Conservation (phyloP, 345 rosid species). For the Eucalyptus regnans region DNA sequence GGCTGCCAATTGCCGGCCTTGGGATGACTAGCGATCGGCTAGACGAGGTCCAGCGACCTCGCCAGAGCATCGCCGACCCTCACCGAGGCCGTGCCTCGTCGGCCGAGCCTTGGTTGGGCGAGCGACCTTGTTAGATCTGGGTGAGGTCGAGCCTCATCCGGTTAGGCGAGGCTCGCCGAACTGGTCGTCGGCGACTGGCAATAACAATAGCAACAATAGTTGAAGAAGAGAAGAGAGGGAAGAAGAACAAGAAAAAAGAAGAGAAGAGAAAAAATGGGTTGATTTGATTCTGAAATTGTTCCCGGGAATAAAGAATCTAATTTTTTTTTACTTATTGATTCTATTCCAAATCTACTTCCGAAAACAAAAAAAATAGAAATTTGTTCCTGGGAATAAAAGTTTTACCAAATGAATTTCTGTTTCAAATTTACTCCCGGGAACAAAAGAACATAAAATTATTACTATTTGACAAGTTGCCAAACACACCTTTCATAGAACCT, state of each 20-base stretch:
- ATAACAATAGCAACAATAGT: fast-evolving
- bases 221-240: too few species aligned
- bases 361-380: fast-evolving
- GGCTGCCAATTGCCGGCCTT: fast-evolving
- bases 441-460: fast-evolving
- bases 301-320: fast-evolving
- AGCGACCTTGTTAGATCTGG: fast-evolving
- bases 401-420: fast-evolving
- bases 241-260: too few species aligned
- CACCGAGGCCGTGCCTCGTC: fast-evolving
- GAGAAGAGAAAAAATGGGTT: fast-evolving
- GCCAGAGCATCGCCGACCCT: fast-evolving
- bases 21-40: fast-evolving
- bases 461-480: fast-evolving
- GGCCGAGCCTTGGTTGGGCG: fast-evolving
- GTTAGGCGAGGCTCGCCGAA: fast-evolving
- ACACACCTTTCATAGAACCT: too few species aligned
- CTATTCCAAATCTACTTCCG: fast-evolving
- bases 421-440: fast-evolving
- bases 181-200: fast-evolving
- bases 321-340: too few species aligned
- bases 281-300: fast-evolving
- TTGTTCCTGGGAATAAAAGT: fast-evolving
- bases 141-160: fast-evolving
- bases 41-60: fast-evolving